A percentile compares a stretch with the other conserved stretches of the same genome.
phyloP scores from a whole-genome alignment of 768 basidiomycete genomes.

The Boletus edulis region DNA sequence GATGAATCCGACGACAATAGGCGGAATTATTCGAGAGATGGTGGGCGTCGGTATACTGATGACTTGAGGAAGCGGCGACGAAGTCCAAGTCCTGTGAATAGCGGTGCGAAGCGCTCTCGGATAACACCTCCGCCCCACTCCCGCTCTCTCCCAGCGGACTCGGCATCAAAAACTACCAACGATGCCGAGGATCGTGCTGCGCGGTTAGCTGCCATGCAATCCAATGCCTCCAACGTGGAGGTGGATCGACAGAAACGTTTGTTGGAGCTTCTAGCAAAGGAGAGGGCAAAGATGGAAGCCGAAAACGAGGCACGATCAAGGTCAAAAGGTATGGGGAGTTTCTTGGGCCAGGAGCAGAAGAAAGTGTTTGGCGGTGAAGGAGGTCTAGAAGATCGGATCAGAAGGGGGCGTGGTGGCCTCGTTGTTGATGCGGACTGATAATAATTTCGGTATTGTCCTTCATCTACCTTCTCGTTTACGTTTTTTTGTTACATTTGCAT shows the following conservation, averaged over 20 bases:
- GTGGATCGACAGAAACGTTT: constrained; percentile 72
- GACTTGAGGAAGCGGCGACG: constrained; percentile 39
- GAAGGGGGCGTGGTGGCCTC: constrained; percentile 67
- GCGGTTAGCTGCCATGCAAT: constrained; percentile 87
- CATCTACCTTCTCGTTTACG: not conserved
- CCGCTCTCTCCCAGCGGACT: constrained; percentile 16
- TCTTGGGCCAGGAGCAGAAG: constrained; percentile 82
- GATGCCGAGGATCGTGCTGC: constrained; percentile 63
- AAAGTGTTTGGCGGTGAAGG: constrained; percentile 77
- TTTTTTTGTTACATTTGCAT: constrained; percentile 6
- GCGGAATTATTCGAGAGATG: constrained; percentile 28
- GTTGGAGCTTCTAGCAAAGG: constrained; percentile 63
- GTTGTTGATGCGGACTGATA: constrained; percentile 50
- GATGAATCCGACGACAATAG: constrained; percentile 50
- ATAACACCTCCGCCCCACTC: constrained; percentile 35
- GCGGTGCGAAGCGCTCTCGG: constrained; percentile 49
- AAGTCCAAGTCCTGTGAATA: constrained; percentile 33
- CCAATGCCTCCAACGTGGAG: constrained; percentile 65
- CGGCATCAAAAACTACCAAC: constrained; percentile 15
- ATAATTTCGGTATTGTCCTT: constrained; percentile 1
- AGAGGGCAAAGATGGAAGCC: constrained; percentile 72
- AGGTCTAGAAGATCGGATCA: constrained; percentile 76
- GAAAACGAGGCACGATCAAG: constrained; percentile 67
- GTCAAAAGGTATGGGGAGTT: constrained; percentile 76
- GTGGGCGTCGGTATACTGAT: constrained; percentile 23